phyloP scores from a whole-genome alignment of 257 asterid genomes.

The Coffea canephora region DNA sequence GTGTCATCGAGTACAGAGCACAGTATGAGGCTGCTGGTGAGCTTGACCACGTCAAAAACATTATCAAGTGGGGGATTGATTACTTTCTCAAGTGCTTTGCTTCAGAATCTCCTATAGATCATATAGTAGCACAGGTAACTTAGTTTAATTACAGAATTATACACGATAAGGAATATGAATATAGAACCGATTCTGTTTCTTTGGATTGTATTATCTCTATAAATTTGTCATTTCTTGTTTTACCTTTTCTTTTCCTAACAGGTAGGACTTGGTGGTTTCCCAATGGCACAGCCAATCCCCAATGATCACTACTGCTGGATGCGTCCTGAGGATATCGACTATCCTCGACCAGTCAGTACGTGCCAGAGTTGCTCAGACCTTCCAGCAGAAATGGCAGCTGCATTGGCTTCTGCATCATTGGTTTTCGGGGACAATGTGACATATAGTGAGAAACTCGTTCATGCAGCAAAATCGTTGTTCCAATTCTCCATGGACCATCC shows the following conservation, averaged over 20 bases:
- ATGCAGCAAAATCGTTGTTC: conserved; percentile 87
- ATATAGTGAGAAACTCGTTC: conserved; percentile 85
- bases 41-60: conserved; percentile 78
- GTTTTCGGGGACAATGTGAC: conserved; percentile 88
- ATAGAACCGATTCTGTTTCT: too few relatives aligned
- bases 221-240: too few relatives aligned
- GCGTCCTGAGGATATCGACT: conserved; percentile 94
- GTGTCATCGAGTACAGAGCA: conserved; percentile 85
- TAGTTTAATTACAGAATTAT: not conserved
- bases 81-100: conserved; percentile 92
- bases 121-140: conserved; percentile 71
- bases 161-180: not conserved
- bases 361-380: conserved; percentile 84
- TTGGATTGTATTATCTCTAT: too few relatives aligned
- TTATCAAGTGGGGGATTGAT: conserved; percentile 96
- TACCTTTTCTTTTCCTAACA: conserved; percentile 23
- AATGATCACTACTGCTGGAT: conserved; percentile 96
- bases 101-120: conserved; percentile 61
- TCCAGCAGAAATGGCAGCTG: conserved; percentile 97
- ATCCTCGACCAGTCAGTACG: conserved; percentile 55
- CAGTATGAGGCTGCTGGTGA: conserved; percentile 93
- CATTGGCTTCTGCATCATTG: conserved; percentile 95
- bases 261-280: conserved; percentile 85
- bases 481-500: conserved; percentile 83
- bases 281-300: conserved; percentile 44